Evolutionary conservation across 2,329 filamentous ascomycete genomes (phyloP).

Genomic region (Phaeosphaeriaceae sp.): DNA sequence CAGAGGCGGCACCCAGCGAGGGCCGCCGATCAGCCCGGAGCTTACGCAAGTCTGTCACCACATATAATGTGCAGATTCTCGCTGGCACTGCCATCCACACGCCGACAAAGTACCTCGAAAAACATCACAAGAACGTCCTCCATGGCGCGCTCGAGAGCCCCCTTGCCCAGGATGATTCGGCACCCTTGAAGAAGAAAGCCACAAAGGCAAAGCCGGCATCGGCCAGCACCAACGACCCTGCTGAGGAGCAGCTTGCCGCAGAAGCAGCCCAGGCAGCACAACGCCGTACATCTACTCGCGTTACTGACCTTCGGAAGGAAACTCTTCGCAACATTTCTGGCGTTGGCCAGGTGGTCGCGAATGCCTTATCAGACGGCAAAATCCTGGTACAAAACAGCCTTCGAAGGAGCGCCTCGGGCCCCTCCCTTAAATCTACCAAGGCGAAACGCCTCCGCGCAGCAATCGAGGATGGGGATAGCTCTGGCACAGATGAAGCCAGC

Average conservation of each 20-base stretch:
- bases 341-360: constrained; percentile 33
- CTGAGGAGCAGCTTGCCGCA: constrained; percentile 38
- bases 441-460: constrained; percentile 33
- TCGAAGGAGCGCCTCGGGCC: constrained; percentile 35
- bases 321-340: constrained; percentile 39
- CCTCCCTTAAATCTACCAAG: constrained; percentile 25
- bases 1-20: constrained; percentile 27
- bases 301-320: constrained; percentile 43
- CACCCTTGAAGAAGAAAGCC: constrained; percentile 28
- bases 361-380: constrained; percentile 47
- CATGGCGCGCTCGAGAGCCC: constrained; percentile 35
- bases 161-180: constrained; percentile 14
- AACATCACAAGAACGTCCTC: constrained; percentile 46
- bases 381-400: constrained; percentile 38
- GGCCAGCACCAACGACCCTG: constrained; percentile 28
- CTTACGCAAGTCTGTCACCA: constrained; percentile 63
- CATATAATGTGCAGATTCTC: constrained; percentile 71
- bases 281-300: constrained; percentile 41
- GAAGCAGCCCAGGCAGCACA: constrained; percentile 43
- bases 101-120: constrained; percentile 52
- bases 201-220: constrained; percentile 16
- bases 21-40: constrained; percentile 52
- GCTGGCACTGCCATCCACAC: constrained; percentile 68
- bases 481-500: constrained; percentile 16
- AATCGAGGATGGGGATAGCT: constrained; percentile 21